Conservation (phyloP, 2,329 filamentous ascomycete species). For the Trichoderma asperellum region DNA sequence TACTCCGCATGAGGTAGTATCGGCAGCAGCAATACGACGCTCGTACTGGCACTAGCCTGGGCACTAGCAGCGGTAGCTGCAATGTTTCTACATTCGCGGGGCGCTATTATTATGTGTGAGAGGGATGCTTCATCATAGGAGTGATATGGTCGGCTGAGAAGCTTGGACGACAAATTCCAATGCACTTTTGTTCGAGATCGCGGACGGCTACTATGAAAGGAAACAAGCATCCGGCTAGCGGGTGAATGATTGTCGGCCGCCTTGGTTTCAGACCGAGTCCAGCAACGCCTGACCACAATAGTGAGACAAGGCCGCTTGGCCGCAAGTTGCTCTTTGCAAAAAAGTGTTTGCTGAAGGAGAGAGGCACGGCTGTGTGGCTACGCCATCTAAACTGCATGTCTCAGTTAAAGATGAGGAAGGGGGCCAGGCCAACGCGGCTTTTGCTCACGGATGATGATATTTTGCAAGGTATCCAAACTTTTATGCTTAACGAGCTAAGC, state of each 20-base stretch:
- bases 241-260: not conserved
- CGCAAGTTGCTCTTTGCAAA: not conserved
- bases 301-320: slow-evolving; percentile 1
- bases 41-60: not conserved
- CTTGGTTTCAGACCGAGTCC: not conserved
- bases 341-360: not conserved
- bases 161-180: slow-evolving; percentile 8
- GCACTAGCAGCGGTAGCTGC: not conserved
- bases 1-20: slow-evolving; percentile 23
- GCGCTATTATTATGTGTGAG: not conserved
- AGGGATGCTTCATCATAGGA: slow-evolving; percentile 5
- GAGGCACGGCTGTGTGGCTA: not conserved
- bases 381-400: not conserved
- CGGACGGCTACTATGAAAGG: not conserved
- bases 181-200: slow-evolving; percentile 3
- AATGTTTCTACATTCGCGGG: not conserved
- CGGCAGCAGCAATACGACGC: slow-evolving; percentile 15
- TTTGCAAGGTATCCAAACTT: not conserved
- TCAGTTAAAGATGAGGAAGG: not conserved
- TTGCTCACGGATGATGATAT: not conserved
- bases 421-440: not conserved
- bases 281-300: not conserved
- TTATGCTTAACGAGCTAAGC: not conserved
- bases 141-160: slow-evolving; percentile 13
- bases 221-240: not conserved